Conservation (phyloP, 306 rosid species). For the Neltuma alba region DNA sequence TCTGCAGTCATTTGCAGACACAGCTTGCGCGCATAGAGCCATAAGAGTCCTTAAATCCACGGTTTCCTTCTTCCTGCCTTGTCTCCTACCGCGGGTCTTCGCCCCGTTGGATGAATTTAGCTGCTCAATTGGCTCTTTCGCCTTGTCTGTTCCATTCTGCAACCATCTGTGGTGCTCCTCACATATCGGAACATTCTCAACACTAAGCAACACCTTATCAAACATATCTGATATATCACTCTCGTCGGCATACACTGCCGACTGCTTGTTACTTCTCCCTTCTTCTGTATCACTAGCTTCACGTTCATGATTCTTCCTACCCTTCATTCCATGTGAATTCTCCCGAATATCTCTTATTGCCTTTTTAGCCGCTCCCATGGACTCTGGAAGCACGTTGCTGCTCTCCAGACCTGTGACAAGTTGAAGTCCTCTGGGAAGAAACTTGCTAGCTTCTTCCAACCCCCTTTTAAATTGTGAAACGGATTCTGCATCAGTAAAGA, state of each 20-base stretch:
- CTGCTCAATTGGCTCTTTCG: not conserved
- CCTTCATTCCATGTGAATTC: constrained; percentile 32
- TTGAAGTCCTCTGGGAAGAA: constrained; percentile 63
- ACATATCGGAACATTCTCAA: constrained; percentile 32
- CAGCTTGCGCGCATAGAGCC: constrained; percentile 64
- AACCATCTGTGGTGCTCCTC: not conserved
- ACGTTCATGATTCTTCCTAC: constrained; percentile 49
- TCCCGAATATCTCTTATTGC: constrained; percentile 31
- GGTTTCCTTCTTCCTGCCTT: constrained; percentile 49
- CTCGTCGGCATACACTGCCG: constrained; percentile 45
- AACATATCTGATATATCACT: constrained; percentile 51
- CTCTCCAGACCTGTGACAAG: constrained; percentile 44
- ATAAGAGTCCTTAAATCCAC: constrained; percentile 68
- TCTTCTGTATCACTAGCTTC: constrained; percentile 37
- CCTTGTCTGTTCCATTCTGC: constrained; percentile 20
- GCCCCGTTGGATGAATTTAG: constrained; percentile 32
- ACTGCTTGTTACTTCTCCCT: constrained; percentile 58
- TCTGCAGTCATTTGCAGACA: constrained; percentile 54
- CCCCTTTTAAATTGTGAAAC: constrained; percentile 70
- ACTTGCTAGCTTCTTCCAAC: constrained; percentile 79
- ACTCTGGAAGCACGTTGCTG: constrained; percentile 1
- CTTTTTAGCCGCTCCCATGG: constrained; percentile 27
- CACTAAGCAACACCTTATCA: constrained; percentile 45
- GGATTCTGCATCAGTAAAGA: constrained; percentile 60
- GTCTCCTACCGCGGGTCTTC: constrained; percentile 43